phyloP scores from a whole-genome alignment of 2,329 filamentous ascomycete genomes.

The Coniella vitis region DNA sequence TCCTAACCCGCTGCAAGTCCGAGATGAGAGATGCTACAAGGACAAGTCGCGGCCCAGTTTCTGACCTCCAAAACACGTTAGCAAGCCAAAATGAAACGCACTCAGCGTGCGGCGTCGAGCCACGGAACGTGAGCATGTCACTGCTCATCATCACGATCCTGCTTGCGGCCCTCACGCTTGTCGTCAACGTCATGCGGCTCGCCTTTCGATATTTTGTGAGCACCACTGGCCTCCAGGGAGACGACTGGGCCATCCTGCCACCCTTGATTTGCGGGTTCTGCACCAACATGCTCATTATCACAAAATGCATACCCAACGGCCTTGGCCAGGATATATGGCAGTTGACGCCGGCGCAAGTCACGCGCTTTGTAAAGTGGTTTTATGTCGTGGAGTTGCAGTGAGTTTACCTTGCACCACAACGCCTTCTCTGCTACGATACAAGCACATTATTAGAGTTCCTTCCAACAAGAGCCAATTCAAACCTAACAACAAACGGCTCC shows the following conservation, averaged over 20 bases:
- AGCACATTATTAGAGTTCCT: no score
- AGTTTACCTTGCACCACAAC: not conserved
- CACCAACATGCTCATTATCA: slow-evolving; percentile 11
- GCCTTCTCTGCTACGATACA: no score
- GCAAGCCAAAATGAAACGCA: slow-evolving; percentile 2
- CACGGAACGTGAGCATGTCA: not conserved
- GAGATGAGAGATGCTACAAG: no score
- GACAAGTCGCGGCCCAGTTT: no score
- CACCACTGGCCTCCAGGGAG: slow-evolving; percentile 8
- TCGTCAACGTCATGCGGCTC: slow-evolving; percentile 8
- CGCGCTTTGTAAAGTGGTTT: slow-evolving; percentile 20
- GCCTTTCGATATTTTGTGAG: slow-evolving; percentile 13
- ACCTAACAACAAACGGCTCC: no score
- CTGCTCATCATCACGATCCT: not conserved
- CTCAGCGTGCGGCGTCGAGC: not conserved
- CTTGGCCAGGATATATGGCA: slow-evolving; percentile 25
- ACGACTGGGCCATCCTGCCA: slow-evolving; percentile 18
- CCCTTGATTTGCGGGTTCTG: slow-evolving; percentile 16
- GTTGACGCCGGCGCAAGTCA: slow-evolving; percentile 21
- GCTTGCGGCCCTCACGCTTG: slow-evolving; percentile 3
- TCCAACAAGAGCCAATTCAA: no score
- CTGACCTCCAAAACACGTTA: not conserved
- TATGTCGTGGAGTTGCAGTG: slow-evolving; percentile 20
- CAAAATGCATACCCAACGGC: slow-evolving; percentile 15
- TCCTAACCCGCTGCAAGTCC: not conserved